Conservation (phyloP, 192 early-diverging fungal species). For the Backusella parvicylindrica region DNA sequence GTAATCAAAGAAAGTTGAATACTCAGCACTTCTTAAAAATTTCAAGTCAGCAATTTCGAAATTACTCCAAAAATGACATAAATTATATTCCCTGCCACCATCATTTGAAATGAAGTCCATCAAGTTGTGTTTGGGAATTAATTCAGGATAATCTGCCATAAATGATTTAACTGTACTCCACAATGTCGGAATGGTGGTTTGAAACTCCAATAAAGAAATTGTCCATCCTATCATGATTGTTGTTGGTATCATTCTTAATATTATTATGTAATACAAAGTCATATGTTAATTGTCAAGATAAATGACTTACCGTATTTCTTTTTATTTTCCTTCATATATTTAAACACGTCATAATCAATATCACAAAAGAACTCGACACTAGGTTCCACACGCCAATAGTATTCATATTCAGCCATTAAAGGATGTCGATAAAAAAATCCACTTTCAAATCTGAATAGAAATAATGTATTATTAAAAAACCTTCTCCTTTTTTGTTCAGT, state of each 20-base stretch:
- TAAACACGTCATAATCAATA: slow-evolving; percentile 79
- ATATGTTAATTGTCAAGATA: slow-evolving; percentile 21
- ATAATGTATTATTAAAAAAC: too few relatives aligned
- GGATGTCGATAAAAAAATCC: slow-evolving; percentile 79
- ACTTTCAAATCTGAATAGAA: slow-evolving; percentile 56
- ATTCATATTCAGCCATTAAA: slow-evolving; percentile 65
- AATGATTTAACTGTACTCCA: slow-evolving; percentile 64
- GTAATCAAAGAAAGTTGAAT: slow-evolving; percentile 60
- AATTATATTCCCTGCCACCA: slow-evolving; percentile 56
- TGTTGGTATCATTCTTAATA: neutral
- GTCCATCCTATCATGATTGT: slow-evolving; percentile 33
- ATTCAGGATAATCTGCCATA: slow-evolving; percentile 47
- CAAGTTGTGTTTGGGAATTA: slow-evolving; percentile 50
- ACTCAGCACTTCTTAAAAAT: slow-evolving; percentile 64
- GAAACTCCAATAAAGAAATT: slow-evolving; percentile 64
- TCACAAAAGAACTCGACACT: slow-evolving; percentile 77
- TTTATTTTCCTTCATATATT: slow-evolving; percentile 68
- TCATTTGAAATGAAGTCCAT: slow-evolving; percentile 43
- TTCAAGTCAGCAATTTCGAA: slow-evolving; percentile 83
- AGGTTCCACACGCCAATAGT: slow-evolving; percentile 86
- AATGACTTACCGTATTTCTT: slow-evolving; percentile 61
- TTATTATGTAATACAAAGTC: neutral
- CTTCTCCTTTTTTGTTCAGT: too few relatives aligned
- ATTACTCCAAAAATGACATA: slow-evolving; percentile 82
- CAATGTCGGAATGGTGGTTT: slow-evolving; percentile 65